These are phyloP conservation scores for Candida gorgasii DNA, from an alignment of 805 yeast genomes.

Conservation along the genomic window DNA sequence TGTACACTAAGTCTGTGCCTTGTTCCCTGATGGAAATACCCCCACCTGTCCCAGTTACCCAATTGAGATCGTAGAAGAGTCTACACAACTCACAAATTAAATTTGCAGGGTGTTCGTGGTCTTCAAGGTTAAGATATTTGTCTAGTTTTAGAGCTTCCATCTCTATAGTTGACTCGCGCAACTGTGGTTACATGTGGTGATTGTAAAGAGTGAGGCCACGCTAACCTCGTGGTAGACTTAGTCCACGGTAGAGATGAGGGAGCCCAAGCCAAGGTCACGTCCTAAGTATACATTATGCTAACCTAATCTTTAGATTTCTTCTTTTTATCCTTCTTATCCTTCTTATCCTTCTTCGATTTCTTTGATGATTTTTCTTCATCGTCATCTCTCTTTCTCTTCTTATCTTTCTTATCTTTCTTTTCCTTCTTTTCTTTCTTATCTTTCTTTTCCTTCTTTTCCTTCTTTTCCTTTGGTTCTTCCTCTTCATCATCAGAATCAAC, in stretches of 20 bases:
- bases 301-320: constrained; percentile 6
- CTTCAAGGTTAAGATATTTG: constrained; percentile 22
- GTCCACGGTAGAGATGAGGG: too few species aligned
- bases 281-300: constrained; percentile 8
- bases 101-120: constrained; percentile 75
- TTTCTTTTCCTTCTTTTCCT: constrained; percentile 29
- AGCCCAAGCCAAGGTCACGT: too few species aligned
- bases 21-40: constrained; percentile 77
- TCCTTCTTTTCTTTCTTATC: constrained; percentile 24
- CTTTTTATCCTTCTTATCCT: constrained; percentile 28
- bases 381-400: constrained; percentile 23
- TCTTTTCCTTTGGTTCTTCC: constrained; percentile 30
- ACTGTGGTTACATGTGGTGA: constrained; percentile 7
- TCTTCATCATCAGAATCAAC: constrained; percentile 28
- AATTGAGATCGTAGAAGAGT: constrained; percentile 72
- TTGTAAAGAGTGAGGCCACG: too few species aligned
- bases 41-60: constrained; percentile 98
- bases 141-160: constrained; percentile 8
- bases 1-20: constrained; percentile 52
- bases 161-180: constrained; percentile 3
- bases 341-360: constrained; percentile 29
- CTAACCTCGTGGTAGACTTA: too few species aligned
- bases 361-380: constrained; percentile 30
- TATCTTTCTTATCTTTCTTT: constrained; percentile 18
- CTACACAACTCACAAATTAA: constrained; percentile 80